Evolutionary conservation across 768 basidiomycete species (phyloP), one percentile per base, ranked within the genome.

Genomic region (Termitomyces sp.): DNA sequence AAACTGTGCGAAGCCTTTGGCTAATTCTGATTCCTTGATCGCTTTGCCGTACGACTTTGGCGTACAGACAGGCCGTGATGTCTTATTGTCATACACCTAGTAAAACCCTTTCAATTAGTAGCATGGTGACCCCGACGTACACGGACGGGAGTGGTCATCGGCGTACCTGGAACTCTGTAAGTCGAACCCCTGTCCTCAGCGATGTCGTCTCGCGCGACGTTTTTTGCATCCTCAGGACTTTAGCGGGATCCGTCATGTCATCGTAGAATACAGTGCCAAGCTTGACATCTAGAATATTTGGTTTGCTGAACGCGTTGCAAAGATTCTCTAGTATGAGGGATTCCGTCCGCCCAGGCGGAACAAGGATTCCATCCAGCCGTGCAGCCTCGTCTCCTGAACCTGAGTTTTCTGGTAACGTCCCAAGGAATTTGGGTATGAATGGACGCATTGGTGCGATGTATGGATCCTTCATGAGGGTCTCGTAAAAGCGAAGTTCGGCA

Each of bases 251-350:
- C 4, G 88, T 80, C 8, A 65, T 65, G 17, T 86, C 81, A 52
- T 90, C 93, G 62, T 90, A 89, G n/a, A 98, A 79, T 1, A 88
- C 76, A 0, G 89, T 95, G 1, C 96, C 96, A 19, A 98, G 87
- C 70, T 98, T 98, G 69, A 93, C 77, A 67, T 98, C 96, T 25
- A 98, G 75, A 56, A 95, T 82, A 62, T 90, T 92, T 2, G 95
- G 95, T 66, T 85, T 87, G 42, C 70, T 61, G 76, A 95, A 98
- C 1, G 77, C 66, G 62, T 86, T 71, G 5, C 87, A 72, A 8
- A 95, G 74, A 69, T 98, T 97, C 74, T 95, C 88, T 5, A 98
- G 71, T 29, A 96, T 89, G 52, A 96, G 72, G 54, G 82, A 85
- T 75, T 94, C 83, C 73, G 61, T 59, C 23, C 61, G 58, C n/a